Base-by-base conservation (phyloP, 2,329 filamentous ascomycete species). In the Fusarium pseudonygamai region DNA sequence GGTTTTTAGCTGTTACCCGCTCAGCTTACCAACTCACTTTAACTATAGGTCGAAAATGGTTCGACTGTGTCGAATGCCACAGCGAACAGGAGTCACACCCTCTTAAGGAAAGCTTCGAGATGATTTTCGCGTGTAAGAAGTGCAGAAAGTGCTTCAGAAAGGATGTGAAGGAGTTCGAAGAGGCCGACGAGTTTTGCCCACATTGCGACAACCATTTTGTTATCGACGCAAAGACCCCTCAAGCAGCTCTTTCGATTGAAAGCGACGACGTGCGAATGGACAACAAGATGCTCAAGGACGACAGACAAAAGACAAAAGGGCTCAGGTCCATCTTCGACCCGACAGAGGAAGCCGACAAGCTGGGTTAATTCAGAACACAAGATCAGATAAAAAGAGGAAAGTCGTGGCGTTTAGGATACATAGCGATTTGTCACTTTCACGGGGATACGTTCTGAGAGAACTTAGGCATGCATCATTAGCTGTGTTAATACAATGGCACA, bases 191-290 rank as follows among this genome's bases (percentile, higher is more conserved):
- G 83, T 99, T 97, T 87, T 99, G 96, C 86, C 97, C 96, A 28
- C 94, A 98, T 85, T 99, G 96, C 86, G 96, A 99, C 82, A 99
- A 99, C 85, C 97, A 99, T 84, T 99, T 95, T 80, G 93, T 99
- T 43, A 87, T 99, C 73, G 95, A 98, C 9, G 97, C 96, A 58
- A 84, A 93, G 76, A 93, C 92, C 9, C 94, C 96, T 28, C 93
- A 97, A 83, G 89, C 95, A 15, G 89, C 93, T 40, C 84, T 99
- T 58, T 90, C 95, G 75, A 89, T 99, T 58, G 96, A 99, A 85
- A 93, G 96, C 69, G 96, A 97, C 72, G 97, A 99, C 84, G 91
- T 92, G 7, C 88, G 96, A 68, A 88, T 95, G 77, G 94, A 99
- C 83, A 90, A 89, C 78, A 90, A 93, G 85, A 98, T 99, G 94